These are phyloP conservation scores for Paramecium sexaurelia DNA, from an alignment of 73 alveolate species.

Conservation along the genomic window DNA sequence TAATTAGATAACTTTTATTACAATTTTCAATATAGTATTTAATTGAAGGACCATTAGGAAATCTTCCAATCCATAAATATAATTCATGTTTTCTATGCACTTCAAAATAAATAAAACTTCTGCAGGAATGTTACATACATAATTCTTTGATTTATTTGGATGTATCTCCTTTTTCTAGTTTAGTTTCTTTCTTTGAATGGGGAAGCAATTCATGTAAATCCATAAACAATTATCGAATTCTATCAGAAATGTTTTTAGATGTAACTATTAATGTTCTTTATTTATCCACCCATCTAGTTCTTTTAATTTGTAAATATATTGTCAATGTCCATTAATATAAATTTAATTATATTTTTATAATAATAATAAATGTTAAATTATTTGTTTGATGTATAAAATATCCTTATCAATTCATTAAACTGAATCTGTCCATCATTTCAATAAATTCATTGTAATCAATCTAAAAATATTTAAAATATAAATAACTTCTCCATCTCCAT, in stretches of 20 bases:
- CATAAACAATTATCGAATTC: slow-evolving; percentile 83
- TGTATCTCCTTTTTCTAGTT: slow-evolving; percentile 91
- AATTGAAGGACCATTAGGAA: slow-evolving; percentile 97
- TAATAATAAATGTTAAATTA: no score
- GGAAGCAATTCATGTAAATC: slow-evolving; percentile 93
- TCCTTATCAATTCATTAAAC: background rate
- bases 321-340: slow-evolving; percentile 59
- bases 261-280: slow-evolving; percentile 92
- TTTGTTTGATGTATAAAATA: background rate
- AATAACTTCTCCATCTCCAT: slow-evolving; percentile 66
- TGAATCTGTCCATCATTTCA: slow-evolving; percentile 61
- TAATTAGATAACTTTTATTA: slow-evolving; percentile 70
- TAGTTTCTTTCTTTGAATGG: slow-evolving; percentile 96
- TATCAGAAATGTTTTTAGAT: slow-evolving; percentile 89
- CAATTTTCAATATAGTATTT: slow-evolving; percentile 89
- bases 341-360: background rate
- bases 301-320: slow-evolving; percentile 69
- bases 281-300: slow-evolving; percentile 88
- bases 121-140: slow-evolving; percentile 92
- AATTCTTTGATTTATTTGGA: slow-evolving; percentile 87
- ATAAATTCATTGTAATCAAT: slow-evolving; percentile 58
- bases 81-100: slow-evolving; percentile 88
- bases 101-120: slow-evolving; percentile 92
- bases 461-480: background rate
- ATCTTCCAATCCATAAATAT: slow-evolving; percentile 93